Evolutionary conservation across 176 grass and related monocot species (phyloP).

Genomic region (Lolium perenne): DNA sequence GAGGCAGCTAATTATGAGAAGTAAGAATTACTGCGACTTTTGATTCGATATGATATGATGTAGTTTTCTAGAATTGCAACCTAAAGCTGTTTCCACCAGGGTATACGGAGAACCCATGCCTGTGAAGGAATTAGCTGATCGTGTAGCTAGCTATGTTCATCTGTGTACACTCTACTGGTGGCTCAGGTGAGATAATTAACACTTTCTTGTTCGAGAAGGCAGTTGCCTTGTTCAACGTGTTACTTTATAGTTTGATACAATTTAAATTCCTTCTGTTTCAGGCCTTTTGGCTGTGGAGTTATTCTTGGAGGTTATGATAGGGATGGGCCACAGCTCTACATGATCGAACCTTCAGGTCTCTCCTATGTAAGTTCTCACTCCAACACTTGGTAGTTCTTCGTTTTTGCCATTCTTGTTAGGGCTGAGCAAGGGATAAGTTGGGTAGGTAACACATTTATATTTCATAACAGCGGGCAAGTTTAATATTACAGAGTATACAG

Average conservation of each 20-base stretch:
- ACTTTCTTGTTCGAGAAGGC: conserved; percentile 4
- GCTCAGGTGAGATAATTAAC: conserved; percentile 54
- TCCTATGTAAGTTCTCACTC: conserved; percentile 63
- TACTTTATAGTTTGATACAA: conserved; percentile 23
- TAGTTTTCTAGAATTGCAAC: conserved; percentile 1
- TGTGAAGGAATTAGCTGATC: conserved; percentile 82
- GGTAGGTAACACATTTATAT: not conserved
- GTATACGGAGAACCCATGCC: conserved; percentile 75
- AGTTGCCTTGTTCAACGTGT: conserved; percentile 9
- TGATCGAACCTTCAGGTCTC: conserved; percentile 76
- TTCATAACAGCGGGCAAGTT: conserved; percentile 3
- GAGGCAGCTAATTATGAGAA: conserved; percentile 78
- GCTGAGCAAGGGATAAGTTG: conserved; percentile 6
- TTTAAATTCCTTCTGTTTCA: conserved; percentile 32
- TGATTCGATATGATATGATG: not conserved
- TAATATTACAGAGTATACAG: not conserved
- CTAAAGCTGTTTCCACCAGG: conserved; percentile 39
- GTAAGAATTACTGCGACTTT: conserved; percentile 36
- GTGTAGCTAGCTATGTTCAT: conserved; percentile 89
- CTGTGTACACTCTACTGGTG: conserved; percentile 92
- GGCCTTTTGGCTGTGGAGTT: conserved; percentile 88
- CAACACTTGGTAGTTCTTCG: conserved; percentile 21
- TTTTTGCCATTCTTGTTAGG: conserved; percentile 22
- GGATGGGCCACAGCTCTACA: conserved; percentile 87
- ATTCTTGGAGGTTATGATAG: conserved; percentile 92